Evolutionary conservation across 1,284 basidiomycete genomes (phyloP).

Genomic region (Ganoderma meredithae): DNA sequence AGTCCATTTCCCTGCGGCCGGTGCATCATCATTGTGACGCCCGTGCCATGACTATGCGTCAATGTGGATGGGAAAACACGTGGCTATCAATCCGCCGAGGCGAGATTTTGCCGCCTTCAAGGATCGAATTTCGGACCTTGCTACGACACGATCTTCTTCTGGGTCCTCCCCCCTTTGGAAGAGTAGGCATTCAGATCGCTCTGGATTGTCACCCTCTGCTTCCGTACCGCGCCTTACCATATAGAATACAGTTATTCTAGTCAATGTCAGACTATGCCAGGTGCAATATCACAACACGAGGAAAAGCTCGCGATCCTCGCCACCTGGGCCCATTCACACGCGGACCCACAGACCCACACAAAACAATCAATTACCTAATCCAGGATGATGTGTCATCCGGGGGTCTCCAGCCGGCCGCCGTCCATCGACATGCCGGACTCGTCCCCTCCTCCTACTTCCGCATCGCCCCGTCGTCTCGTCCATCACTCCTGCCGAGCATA

Average conservation of each 20-base stretch:
- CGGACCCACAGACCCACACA: constrained; percentile 29
- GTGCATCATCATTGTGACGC: background rate
- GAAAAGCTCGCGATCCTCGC: constrained; percentile 16
- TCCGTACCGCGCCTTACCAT: background rate
- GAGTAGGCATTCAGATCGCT: background rate
- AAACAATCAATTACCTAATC: constrained; percentile 10
- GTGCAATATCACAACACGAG: constrained; percentile 9
- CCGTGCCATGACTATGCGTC: background rate
- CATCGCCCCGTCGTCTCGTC: too few species aligned
- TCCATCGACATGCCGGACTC: background rate
- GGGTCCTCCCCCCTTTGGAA: background rate
- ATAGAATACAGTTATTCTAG: constrained; percentile 13
- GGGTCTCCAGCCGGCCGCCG: too few species aligned
- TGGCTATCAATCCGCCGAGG: constrained; percentile 11
- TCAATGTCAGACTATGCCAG: background rate
- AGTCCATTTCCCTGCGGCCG: background rate
- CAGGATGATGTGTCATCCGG: constrained; percentile 5
- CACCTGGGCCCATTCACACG: constrained; percentile 18
- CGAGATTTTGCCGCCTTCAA: background rate
- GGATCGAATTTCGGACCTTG: constrained; percentile 7
- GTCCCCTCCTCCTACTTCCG: too few species aligned
- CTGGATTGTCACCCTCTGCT: constrained; percentile 6
- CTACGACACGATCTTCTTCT: constrained; percentile 11
- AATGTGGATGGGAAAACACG: constrained; percentile 13
- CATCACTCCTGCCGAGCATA: background rate